These are phyloP conservation scores for Monilinia polystroma DNA, from an alignment of 2,329 filamentous ascomycete species.

Conservation along the genomic window DNA sequence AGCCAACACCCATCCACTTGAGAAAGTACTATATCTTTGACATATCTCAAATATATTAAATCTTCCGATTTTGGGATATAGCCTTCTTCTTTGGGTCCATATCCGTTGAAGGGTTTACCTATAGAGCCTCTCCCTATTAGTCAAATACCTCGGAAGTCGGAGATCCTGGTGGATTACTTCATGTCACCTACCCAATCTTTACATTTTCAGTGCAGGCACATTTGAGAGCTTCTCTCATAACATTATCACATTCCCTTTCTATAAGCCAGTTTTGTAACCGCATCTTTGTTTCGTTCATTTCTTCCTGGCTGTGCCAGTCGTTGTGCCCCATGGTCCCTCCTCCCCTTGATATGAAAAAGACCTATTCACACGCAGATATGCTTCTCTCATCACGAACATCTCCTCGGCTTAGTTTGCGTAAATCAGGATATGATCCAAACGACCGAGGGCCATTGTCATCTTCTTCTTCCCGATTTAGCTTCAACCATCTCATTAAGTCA, in stretches of 20 bases:
- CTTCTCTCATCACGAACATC: slow-evolving; percentile 41
- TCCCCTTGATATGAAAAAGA: slow-evolving; percentile 38
- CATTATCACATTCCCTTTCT: slow-evolving; percentile 25
- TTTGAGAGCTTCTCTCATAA: slow-evolving; percentile 20
- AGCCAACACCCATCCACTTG: background rate
- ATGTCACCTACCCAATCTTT: slow-evolving; percentile 19
- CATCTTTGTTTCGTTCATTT: slow-evolving; percentile 17
- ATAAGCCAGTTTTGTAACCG: slow-evolving; percentile 32
- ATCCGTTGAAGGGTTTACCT: slow-evolving; percentile 9
- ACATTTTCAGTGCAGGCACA: slow-evolving; percentile 34
- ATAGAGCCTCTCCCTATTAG: background rate
- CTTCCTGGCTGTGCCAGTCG: slow-evolving; percentile 38
- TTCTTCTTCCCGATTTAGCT: slow-evolving; percentile 62
- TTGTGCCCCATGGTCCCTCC: slow-evolving; percentile 34
- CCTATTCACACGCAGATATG: slow-evolving; percentile 43
- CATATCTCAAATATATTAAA: slow-evolving; percentile 22
- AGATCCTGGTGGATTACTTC: slow-evolving; percentile 5
- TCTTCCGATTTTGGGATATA: background rate
- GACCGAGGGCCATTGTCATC: slow-evolving; percentile 57
- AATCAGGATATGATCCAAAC: slow-evolving; percentile 54
- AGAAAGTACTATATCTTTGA: slow-evolving; percentile 31
- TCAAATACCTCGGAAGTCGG: slow-evolving; percentile 1
- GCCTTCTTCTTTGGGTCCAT: slow-evolving; percentile 12
- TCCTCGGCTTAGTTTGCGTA: slow-evolving; percentile 58
- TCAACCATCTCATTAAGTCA: slow-evolving; percentile 66